These are phyloP conservation scores for Mycena galericulata DNA, from an alignment of 768 basidiomycete species.

Conservation along the genomic window DNA sequence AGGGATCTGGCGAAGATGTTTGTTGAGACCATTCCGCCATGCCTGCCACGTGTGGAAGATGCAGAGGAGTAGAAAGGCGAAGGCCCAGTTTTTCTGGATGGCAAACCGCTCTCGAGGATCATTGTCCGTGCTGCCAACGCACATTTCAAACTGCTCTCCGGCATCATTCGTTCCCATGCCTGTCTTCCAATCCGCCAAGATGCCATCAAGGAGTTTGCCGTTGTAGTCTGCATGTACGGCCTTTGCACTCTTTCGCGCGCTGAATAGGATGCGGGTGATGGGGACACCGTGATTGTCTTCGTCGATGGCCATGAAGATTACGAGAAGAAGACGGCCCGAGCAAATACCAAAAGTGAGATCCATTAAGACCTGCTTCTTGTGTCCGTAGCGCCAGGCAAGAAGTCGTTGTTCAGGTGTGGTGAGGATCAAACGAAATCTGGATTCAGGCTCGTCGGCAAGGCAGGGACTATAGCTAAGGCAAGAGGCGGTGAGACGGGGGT, in stretches of 20 bases:
- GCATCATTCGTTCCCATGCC: conserved; percentile 6
- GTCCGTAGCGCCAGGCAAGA: conserved; percentile 20
- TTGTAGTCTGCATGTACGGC: conserved; percentile 15
- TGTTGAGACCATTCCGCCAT: no score
- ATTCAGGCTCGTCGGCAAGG: background rate
- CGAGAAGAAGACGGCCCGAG: conserved; percentile 16
- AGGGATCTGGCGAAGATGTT: no score
- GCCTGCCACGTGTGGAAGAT: no score
- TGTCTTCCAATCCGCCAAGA: background rate
- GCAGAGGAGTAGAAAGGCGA: no score
- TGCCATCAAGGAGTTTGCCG: background rate
- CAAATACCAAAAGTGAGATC: conserved; percentile 32
- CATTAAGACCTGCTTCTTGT: conserved; percentile 26
- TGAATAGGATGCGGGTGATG: background rate
- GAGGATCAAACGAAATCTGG: conserved; percentile 3
- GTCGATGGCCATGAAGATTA: conserved; percentile 29
- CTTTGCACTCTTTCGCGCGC: background rate
- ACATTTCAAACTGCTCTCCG: background rate
- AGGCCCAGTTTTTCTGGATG: no score
- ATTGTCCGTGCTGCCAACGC: background rate
- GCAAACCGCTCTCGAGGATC: no score
- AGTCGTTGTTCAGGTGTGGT: conserved; percentile 11
- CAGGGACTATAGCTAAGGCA: background rate
- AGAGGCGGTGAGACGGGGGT: conserved; percentile 6
- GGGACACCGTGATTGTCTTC: conserved; percentile 9